Evolutionary conservation across 148 eudicot genomes (phyloP).

Genomic region (Rhododendron ferrugineum): DNA sequence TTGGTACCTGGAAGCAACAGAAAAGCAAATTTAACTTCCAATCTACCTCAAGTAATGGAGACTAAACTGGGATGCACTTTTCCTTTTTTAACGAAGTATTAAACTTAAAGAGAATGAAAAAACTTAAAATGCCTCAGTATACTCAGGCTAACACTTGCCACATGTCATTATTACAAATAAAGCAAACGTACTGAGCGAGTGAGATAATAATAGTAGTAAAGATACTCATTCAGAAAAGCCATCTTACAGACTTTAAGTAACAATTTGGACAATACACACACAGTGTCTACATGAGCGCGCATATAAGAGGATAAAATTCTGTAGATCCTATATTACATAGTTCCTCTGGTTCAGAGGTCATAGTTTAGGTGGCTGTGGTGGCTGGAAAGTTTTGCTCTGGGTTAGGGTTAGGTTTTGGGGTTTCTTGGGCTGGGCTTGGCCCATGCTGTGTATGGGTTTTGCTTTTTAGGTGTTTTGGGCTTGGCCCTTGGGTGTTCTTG

Average conservation of each 20-base stretch:
- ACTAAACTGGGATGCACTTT: neutral
- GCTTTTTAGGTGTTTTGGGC: too few relatives aligned
- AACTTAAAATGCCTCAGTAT: neutral
- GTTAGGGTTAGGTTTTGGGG: too few relatives aligned
- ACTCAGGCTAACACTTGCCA: neutral
- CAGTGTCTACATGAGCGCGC: neutral
- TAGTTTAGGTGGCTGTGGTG: too few relatives aligned
- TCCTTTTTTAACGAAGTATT: neutral
- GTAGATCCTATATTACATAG: neutral
- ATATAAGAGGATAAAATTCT: neutral
- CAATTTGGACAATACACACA: neutral
- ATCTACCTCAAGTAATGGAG: neutral
- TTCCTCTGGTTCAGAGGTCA: neutral
- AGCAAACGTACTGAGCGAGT: neutral
- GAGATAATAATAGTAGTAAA: neutral
- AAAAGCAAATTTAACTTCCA: conserved; percentile 2
- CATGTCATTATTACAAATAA: neutral
- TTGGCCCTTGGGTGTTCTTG: too few relatives aligned
- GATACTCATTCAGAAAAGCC: neutral
- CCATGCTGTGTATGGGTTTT: too few relatives aligned
- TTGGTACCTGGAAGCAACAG: conserved; percentile 57
- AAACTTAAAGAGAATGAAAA: neutral
- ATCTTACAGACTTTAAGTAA: neutral
- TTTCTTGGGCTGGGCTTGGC: too few relatives aligned
- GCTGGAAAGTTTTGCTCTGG: too few relatives aligned